Base-by-base conservation (phyloP, 805 yeast species). In the Tetrapisispora nanseiensis region DNA sequence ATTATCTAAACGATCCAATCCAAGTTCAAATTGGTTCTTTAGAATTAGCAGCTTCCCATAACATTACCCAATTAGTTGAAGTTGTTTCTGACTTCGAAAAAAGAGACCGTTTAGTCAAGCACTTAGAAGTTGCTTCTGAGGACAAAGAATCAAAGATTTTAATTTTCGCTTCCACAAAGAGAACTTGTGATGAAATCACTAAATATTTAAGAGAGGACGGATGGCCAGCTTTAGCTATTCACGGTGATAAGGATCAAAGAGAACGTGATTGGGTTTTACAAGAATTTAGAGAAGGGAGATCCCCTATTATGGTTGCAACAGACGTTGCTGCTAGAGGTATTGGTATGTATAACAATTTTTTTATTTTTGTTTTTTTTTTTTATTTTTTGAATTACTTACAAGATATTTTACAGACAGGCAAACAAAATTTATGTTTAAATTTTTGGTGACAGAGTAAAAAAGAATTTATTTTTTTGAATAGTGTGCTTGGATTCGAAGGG, bases 251-350 rank as follows among this genome's bases (percentile, higher is more conserved):
- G 68, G 86, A 82, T 59, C 98, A 92, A 73, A 76, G 80, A 64
- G 97, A 92, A 71, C 89, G 98, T 76, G 97, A 92, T 71, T 92
- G 97, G 97, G 97, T 90, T 55, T 72, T 92, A 67, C 75, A 71
- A 54, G 96, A 90, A 70, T 92, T 92, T 74, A 85, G 83, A 76
- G 62, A 77, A 47, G 97, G 97, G 57, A 84, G 80, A 67, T 80
- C 94, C 43, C 95, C 96, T 51, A 82, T 92, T 60, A 87, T 92
- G 97, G 95, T 89, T 63, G 98, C 98, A 49, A 92, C 98, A 51
- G 98, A 92, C 68, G 98, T 92, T 66, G 98, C 98, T 50, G 96
- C 98, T 53, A 85, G 98, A 77, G 98, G 98, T 80, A 87, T 92
- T 72, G 97, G 95, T 86, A 86, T 69, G 96, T 85, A 66, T 46